Base-by-base conservation (phyloP, 495 filamentous ascomycete genomes). In the Aspergillus asperescens region DNA sequence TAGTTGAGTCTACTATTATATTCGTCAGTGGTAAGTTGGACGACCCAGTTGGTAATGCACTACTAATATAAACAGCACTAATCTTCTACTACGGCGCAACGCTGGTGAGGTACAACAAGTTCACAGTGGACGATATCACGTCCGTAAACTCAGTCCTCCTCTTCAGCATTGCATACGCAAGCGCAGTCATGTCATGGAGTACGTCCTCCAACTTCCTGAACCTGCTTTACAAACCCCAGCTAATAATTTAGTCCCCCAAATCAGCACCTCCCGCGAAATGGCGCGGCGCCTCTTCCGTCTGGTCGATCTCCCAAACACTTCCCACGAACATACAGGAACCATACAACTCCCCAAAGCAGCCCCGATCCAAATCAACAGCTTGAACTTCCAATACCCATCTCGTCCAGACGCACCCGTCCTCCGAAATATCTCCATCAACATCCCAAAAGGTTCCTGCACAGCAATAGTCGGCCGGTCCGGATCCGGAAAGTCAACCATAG, bases 401-500 rank as follows among this genome's bases (percentile, higher is more conserved):
- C 71, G 81, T 0, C 77, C 77, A 0, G 64, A 71, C 2, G 67
- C 77, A 1, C 54, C 43, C 0, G 79, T 86, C 7, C 70, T 96
- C 5, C 70, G 70, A 10, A 65, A 79, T 38, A 61, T 94, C 39
- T 81, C 72, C 31, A 62, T 94, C n/a, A 67, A 57, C 1, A 78
- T 95, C 50, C 52, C 73, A 6, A 56, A 72, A 0, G 81, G 81
- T 16, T 81, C 76, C 0, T 85, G 77, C 52, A 87, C 81, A 3
- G 89, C 88, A 4, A 80, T 95, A 27, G 89, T 93, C 13, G 90
- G 90, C 10, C 65, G 79, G 4, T 96, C 90, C 0, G 94, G 94
- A 0, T 87, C 81, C 20, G 92, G 93, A 0, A 98, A 98, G 71
- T 90, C 84, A 12, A 97, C 94, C 1, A 79, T 96, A 35, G 80